Evolutionary conservation across 768 basidiomycete species (phyloP), one percentile per base, ranked within the genome.

Genomic region (Ramaria sp.): DNA sequence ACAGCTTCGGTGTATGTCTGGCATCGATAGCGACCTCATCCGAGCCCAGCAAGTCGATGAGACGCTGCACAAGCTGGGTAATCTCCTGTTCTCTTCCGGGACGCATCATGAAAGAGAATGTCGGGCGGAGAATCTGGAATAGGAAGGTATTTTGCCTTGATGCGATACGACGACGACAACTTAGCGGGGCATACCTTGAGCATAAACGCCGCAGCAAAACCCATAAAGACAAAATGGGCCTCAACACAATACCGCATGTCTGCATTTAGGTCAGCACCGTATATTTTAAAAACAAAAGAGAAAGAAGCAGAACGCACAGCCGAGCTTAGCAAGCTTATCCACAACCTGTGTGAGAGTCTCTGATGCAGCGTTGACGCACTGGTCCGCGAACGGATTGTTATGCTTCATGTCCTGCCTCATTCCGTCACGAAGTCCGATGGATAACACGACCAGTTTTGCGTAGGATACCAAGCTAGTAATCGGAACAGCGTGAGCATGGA

Each of bases 371-470:
- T 81, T 76, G 61, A 86, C 71, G 61, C 85, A 88, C 84, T 85
- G 52, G 3, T 44, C 52, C 13, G 41, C n/a, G 27, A 54, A 54
- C n/a, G 52, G 52, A 30, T 54, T 54, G 12, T 54, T 24, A 28
- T 47, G 41, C 24, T 15, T 3, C 41, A 86, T 75, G 1, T 85
- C 85, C 9, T 84, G 77, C 59, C 82, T 78, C 65, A 79, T 87
- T 1, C 85, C 86, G 60, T 89, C 83, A 58, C 89, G 88, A 68
- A 89, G 88, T 3, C 85, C 87, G 61, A 90, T 89, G 0, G 88
- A 89, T 61, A 78, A 86, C 83, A 89, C 87, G 49, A 90, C 88
- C 9, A 90, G 77, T n/a, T 88, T 75, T 25, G 85, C 84, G 61
- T 89, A 90, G 24, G 71, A 78, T 55, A 84, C 82, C 41, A 86